phyloP scores from a whole-genome alignment of 176 grass and related monocot species.

The Triticum turgidum region DNA sequence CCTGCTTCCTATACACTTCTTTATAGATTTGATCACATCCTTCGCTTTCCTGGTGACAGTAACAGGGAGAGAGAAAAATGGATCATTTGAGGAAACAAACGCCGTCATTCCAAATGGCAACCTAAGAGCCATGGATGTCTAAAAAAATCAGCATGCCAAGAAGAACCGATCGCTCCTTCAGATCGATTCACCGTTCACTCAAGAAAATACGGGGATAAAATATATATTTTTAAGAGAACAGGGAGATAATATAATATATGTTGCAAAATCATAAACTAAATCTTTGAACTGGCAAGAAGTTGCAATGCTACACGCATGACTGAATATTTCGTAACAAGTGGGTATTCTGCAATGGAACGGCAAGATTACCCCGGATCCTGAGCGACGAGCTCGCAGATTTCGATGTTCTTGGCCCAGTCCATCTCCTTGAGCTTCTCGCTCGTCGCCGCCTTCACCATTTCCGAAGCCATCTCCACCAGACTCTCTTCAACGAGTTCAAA shows the following conservation, averaged over 20 bases:
- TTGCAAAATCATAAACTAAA: background rate
- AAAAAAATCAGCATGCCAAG: slow-evolving; percentile 15
- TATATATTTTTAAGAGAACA: background rate
- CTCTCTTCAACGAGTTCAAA: background rate
- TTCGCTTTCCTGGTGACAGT: slow-evolving; percentile 79
- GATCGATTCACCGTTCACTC: slow-evolving; percentile 22
- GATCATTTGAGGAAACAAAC: slow-evolving; percentile 12
- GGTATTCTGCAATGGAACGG: background rate
- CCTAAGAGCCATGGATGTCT: slow-evolving; percentile 20
- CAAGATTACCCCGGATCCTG: slow-evolving; percentile 68
- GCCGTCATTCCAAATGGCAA: slow-evolving; percentile 41
- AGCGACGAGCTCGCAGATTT: slow-evolving; percentile 95
- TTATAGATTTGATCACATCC: slow-evolving; percentile 87
- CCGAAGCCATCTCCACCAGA: slow-evolving; percentile 50
- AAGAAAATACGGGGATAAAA: slow-evolving; percentile 5
- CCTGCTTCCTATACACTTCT: slow-evolving; percentile 76
- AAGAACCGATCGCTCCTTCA: background rate
- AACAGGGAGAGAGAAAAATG: slow-evolving; percentile 15
- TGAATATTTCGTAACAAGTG: background rate
- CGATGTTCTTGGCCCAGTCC: slow-evolving; percentile 94
- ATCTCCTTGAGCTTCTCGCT: slow-evolving; percentile 89
- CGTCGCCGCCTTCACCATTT: slow-evolving; percentile 90
- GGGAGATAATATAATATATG: background rate
- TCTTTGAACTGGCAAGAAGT: background rate
- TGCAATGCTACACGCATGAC: slow-evolving; percentile 5